Evolutionary conservation across 2,329 filamentous ascomycete genomes (phyloP), one percentile per base, ranked within the genome.

Genomic region (Fusarium papillatum): DNA sequence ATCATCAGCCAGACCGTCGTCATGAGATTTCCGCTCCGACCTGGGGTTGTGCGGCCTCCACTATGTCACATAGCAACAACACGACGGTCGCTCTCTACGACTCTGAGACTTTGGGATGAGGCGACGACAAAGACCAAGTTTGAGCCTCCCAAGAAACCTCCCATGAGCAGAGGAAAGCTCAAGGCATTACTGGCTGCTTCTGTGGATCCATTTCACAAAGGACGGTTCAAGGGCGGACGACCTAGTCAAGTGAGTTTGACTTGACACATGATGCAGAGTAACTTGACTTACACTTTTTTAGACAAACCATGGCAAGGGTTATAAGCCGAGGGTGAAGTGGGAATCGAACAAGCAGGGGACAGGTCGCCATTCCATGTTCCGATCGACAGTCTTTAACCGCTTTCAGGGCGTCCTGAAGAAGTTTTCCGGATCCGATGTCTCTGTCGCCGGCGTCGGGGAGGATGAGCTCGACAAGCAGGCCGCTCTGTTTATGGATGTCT

Each of bases 401-500:
- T 85, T 89, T 65, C 79, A 84, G 4, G 13, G 65, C 2, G 77
- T 88, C 16, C 68, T 88, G 26, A 75, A 77, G 16, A 67, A 75
- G 0, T 68, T 83, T 6, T 48, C 48, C 36, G 78, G 80, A 4
- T 70, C 78, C 1, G 62, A 78, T 1, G 75, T 80, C 5, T 80
- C 79, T 11, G 29, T 75, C 14, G 72, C 75, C n/a, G 81, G 81
- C 14, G 66, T 83, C 19, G 78, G 83, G 50, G 81, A 83, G 62
- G 75, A 84, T 63, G 86, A 88, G 64, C 80, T 90, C 22, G 83
- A 86, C 41, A 82, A 82, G 11, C 87, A 90, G 72, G 82, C 83
- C 7, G 79, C 79, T 10, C 78, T 87, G 11, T 92, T 91, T 79
- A 84, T 85, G 77, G 80, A 82, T 26, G 79, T 85, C 6, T 77